Conservation (phyloP, 2,329 filamentous ascomycete species). For the Gaeumannomyces sp. region DNA sequence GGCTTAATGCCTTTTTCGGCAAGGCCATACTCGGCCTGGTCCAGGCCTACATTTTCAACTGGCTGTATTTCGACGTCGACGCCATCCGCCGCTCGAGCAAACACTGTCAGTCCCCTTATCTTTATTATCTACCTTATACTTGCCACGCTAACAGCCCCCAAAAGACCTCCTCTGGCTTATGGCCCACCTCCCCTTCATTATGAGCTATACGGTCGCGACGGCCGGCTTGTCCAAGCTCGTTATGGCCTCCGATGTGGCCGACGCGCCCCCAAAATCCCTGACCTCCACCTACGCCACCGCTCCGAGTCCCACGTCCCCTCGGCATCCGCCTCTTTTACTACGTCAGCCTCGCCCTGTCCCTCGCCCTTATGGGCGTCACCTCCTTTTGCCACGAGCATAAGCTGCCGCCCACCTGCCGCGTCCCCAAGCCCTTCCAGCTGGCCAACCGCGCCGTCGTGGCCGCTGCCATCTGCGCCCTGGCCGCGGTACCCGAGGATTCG, state of each 20-base stretch:
- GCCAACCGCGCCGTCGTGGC: slow-evolving; percentile 43
- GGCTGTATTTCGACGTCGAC: slow-evolving; percentile 61
- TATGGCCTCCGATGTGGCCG: slow-evolving; percentile 46
- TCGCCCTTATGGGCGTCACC: slow-evolving; percentile 49
- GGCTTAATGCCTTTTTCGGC: slow-evolving; percentile 54
- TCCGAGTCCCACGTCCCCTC: slow-evolving; percentile 43
- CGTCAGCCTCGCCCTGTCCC: slow-evolving; percentile 49
- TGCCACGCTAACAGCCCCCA: too few relatives aligned
- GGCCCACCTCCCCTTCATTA: slow-evolving; percentile 56
- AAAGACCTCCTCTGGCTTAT: slow-evolving; percentile 47
- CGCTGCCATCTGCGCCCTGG: slow-evolving; percentile 48
- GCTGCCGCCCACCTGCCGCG: slow-evolving; percentile 38
- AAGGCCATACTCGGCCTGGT: slow-evolving; percentile 54
- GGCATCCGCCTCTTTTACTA: slow-evolving; percentile 60
- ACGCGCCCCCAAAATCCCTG: slow-evolving; percentile 41
- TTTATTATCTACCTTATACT: too few relatives aligned
- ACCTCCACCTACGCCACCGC: slow-evolving; percentile 43
- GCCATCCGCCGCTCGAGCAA: slow-evolving; percentile 47
- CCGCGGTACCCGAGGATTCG: slow-evolving; percentile 32
- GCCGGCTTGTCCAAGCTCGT: slow-evolving; percentile 54
- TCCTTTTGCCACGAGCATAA: slow-evolving; percentile 51
- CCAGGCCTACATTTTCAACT: slow-evolving; percentile 54
- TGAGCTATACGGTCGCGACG: slow-evolving; percentile 53
- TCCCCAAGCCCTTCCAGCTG: slow-evolving; percentile 45
- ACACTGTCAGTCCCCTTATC: slow-evolving; percentile 28